Base-by-base conservation (phyloP, 805 yeast genomes). In the Yamadazyma phyllophila region DNA sequence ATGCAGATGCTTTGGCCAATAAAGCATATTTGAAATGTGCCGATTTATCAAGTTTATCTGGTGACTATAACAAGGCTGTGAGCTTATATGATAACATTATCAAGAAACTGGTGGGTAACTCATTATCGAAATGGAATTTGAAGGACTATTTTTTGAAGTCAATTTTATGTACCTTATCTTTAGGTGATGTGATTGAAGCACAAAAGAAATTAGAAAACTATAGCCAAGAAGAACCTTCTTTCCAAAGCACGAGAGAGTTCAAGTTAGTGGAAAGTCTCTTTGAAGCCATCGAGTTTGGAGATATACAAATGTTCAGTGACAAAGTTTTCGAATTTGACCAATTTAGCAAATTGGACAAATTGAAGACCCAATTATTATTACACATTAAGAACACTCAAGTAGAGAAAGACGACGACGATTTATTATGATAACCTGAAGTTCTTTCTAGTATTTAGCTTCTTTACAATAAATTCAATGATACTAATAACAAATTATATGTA, bases 121-220 rank as follows among this genome's bases (percentile, higher is more conserved):
- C 78, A 53, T 71, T 90, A 50, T 80, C 92, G 34, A 85, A 82
- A 67, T 94, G 97, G 97, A 83, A 89, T 42, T 74, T 94, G 60
- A 94, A 94, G 65, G 99, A 94, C 46, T 89, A 92, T 64, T 90
- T 87, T 58, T 73, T 88, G 60, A 90, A 90, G 71, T 82, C 87
- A 43, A 82, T 88, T 24, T 73, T 94, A 46, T 88, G 97, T 62
- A 80, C 85, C 43, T 72, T 94, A 53, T 95, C 97, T 29, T 80
- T 81, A 47, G 89, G 81, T 53, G 99, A 94, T 65, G 73, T 80
- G 32, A 91, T 95, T 30, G 96, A 95, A 41, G 96, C 96, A 0
- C 77, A 79, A 44, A 84, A 86, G 57, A 78, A 88, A 31, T 63
- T 87, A 43, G 81, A 79, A 26, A 78, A 79, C 48, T 86, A 82